Base-by-base conservation (phyloP, 2,329 filamentous ascomycete genomes). In the Hymenoscyphus fructigenus region DNA sequence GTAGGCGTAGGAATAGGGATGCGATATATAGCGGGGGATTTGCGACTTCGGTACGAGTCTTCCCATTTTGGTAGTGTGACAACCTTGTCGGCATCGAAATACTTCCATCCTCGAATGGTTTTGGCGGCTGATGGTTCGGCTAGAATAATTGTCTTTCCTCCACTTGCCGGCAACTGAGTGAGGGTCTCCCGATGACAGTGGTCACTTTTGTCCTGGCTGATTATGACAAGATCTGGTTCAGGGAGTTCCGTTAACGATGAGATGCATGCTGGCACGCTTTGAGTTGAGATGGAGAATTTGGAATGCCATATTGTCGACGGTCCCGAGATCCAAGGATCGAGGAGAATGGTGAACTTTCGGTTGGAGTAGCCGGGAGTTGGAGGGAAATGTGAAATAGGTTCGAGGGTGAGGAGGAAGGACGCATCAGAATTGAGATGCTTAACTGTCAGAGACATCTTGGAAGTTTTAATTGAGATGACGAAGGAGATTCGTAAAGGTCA, bases 181-280 rank as follows among this genome's bases (percentile, higher is more conserved):
- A 93, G 79, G 0, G 90, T 91, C 41, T 84, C 81, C 76, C 88
- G 83, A 72, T 92, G 86, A 75, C 89, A 91, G 72, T 91, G 89
- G 71, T 91, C 89, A 17, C 84, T 85, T 72, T 87, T 88, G 69
- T 83, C 81, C 70, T 88, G 85, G 5, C 83, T 86, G 65, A 88
- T 80, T 59, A 88, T 75, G 36, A 88, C 81, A 17, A 88, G 69
- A 68, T 88, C 84, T 3, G 85, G 83, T 59, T 81, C 78, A 2
- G 80, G 77, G 15, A 88, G 76, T 36, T 87, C 80, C 23, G 77
- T 77, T 20, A 88, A 78, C 20, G 87, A 86, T 0, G 81, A 77
- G 65, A 91, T 82, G 68, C 84, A 87, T 57, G 86, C 79, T 29
- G 80, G 79, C 20, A 80, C 75, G 55, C 79, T 85, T 67, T 87